Percentiles rank a stretch among this genome's conserved stretches.
Evolutionary conservation across 2,329 filamentous ascomycete genomes (phyloP).

Genomic region (Fusarium sarcochroum): DNA sequence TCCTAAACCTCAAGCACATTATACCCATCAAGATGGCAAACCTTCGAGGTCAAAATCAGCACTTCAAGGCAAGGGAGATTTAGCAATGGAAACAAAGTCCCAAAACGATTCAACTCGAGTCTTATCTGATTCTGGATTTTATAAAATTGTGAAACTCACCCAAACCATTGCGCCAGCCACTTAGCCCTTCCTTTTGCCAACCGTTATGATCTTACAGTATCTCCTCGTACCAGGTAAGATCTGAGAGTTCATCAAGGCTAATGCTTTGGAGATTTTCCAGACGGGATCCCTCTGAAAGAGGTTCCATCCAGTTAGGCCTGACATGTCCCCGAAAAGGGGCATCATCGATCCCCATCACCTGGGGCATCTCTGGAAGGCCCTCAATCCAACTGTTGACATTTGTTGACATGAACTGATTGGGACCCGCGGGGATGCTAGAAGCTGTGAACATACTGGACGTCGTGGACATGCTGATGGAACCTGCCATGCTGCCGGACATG

Average conservation of each 20-base stretch:
- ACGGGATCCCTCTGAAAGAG: neutral
- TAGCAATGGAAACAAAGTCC: no score
- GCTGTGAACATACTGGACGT: neutral
- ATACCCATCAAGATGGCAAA: no score
- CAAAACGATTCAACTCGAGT: no score
- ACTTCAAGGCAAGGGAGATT: no score
- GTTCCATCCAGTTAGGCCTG: neutral
- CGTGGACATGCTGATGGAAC: neutral
- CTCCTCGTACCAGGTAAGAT: neutral
- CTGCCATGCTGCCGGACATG: neutral
- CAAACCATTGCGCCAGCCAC: no score
- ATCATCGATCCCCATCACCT: no score
- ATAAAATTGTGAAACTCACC: no score
- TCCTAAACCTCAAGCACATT: no score
- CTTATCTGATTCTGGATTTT: no score
- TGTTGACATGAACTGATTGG: accelerated
- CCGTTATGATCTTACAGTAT: no score
- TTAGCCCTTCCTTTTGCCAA: no score
- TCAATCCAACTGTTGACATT: neutral
- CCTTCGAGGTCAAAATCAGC: no score
- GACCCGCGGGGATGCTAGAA: accelerated
- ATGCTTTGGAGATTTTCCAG: neutral
- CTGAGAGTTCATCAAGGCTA: neutral
- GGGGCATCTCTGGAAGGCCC: neutral
- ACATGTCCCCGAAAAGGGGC: neutral